These are phyloP conservation scores for Hansenula anomala DNA, from an alignment of 1,139 yeast species.

Conservation along the genomic window DNA sequence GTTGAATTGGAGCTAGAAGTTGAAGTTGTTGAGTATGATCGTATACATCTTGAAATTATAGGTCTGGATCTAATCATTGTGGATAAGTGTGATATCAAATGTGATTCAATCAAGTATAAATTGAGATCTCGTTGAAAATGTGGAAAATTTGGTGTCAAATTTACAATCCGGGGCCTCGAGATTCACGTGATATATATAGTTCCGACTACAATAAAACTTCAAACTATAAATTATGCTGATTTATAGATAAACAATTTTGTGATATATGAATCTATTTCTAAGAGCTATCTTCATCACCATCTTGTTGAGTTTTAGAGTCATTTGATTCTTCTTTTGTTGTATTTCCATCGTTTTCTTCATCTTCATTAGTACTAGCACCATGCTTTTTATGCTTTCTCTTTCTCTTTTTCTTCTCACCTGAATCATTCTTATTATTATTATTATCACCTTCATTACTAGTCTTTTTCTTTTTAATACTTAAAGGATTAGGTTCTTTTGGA, in stretches of 20 bases:
- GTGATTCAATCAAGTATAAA: too few species aligned
- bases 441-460: constrained; percentile 18
- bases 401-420: constrained; percentile 29
- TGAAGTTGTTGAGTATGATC: not conserved
- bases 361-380: not conserved
- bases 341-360: not conserved
- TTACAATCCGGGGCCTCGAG: too few species aligned
- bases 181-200: too few species aligned
- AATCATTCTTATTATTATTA: constrained; percentile 8
- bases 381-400: constrained; percentile 33
- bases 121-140: too few species aligned
- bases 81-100: too few species aligned
- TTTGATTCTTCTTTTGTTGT: constrained; percentile 15
- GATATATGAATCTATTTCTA: too few species aligned
- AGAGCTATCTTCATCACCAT: too few species aligned
- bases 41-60: not conserved
- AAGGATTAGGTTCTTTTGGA: constrained; percentile 76
- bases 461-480: constrained; percentile 72
- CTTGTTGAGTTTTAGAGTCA: too few species aligned
- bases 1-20: not conserved
- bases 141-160: too few species aligned
- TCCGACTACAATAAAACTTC: too few species aligned
- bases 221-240: too few species aligned
- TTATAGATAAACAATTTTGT: too few species aligned
- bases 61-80: not conserved